Evolutionary conservation across 345 rosid species (phyloP).

Genomic region (thale cress (Arabidopsis thaliana)): TAIR10.1 NC_003074.8:907501-908000

Average conservation of each 20-base stretch:
- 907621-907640: conserved; percentile 62
- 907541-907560: conserved; percentile 23
- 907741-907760: conserved; percentile 79
- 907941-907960: conserved; percentile 70
- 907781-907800: conserved; percentile 89
- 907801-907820: conserved; percentile 68
- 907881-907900: conserved; percentile 76
- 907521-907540: conserved; percentile 9
- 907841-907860: conserved; percentile 83
- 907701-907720: conserved; percentile 84
- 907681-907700: conserved; percentile 98
- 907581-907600: background rate
- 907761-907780: conserved; percentile 82
- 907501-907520: background rate
- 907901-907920: conserved; percentile 65
- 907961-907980: conserved; percentile 90
- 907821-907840: conserved; percentile 62
- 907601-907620: background rate
- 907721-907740: conserved; percentile 85
- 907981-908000: conserved; percentile 89
- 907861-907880: conserved; percentile 76
- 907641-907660: conserved; percentile 76
- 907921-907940: conserved; percentile 68
- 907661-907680: conserved; percentile 76
- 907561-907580: conserved; percentile 22